Evolutionary conservation across 345 rosid genomes (phyloP), one percentile per base, ranked within the genome.

Genomic region (Tarenaya hassleriana): DNA sequence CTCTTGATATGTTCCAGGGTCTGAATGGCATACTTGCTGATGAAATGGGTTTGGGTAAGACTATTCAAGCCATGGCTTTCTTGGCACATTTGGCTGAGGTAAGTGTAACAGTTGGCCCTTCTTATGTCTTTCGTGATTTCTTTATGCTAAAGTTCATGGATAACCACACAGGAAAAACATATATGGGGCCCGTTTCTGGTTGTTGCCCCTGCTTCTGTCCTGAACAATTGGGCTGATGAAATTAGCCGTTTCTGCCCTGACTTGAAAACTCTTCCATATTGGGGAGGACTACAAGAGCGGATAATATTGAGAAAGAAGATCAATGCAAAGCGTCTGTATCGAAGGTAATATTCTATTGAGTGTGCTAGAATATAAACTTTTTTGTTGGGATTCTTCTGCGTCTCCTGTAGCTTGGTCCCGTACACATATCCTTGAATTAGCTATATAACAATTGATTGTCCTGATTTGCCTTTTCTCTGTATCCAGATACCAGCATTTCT

Each of bases 1-100:
- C 34, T 31, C 41, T 39, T 60, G 39, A 55, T 61, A 34, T 42
- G 16, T 73, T 58, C 63, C 80, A 94, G 99, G 99, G 99, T 55
- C 71, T 94, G 69, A 94, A 94, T 68, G 99, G 99, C 67, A 94
- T 94, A 71, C 97, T 94, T 62, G 99, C 99, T 73, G 99, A 94
- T 81, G 99, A 94, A 62, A 94, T 94, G 99, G 99, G 99, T 14
- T 86, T 94, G 70, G 99, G 99, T 44, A 94, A 94, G 83, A 94
- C 99, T 61, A 94, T 94, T 58, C 99, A 94, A 70, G 99, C 99
- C 29, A 94, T 94, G 99, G 91, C 89, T 50, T 94, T 94, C 77
- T 75, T 94, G 79, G 99, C 92, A 69, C 97, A 94, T 75, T 74
- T 94, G 69, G 99, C 99, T 53, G 99, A 94, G 95, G 99, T 88